phyloP scores from a whole-genome alignment of 192 early-diverging fungal species.

The Umbelopsis vinacea region DNA sequence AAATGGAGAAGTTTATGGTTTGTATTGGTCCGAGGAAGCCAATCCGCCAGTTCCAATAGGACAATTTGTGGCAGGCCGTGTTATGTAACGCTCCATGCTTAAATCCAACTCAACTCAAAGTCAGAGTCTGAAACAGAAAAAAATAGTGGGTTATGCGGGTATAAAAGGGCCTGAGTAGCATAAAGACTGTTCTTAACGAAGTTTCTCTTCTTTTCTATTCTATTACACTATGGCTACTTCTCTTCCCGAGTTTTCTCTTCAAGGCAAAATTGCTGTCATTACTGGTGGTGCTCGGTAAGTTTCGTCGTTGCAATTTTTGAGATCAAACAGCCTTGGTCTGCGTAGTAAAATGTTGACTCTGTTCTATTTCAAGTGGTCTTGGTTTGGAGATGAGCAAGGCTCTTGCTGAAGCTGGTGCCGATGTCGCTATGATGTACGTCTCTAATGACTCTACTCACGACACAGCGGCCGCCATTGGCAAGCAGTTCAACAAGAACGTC shows the following conservation, averaged over 20 bases:
- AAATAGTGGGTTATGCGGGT: not conserved
- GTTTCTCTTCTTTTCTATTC: not conserved
- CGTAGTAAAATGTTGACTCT: not conserved
- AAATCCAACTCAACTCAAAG: not conserved
- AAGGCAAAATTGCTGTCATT: constrained; percentile 36
- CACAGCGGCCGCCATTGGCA: constrained; percentile 28
- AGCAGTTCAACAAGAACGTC: constrained; percentile 27
- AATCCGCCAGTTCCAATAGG: not conserved
- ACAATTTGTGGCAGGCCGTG: not conserved
- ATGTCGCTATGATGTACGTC: constrained; percentile 43
- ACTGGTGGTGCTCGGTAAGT: constrained; percentile 40
- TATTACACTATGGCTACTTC: constrained; percentile 15
- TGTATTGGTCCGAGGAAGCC: not conserved
- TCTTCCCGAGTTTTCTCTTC: constrained; percentile 36
- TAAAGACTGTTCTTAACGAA: not conserved
- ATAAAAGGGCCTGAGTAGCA: not conserved
- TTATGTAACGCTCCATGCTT: constrained; percentile 1
- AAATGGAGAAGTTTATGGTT: constrained; percentile 4
- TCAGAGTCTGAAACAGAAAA: not conserved
- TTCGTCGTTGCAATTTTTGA: not conserved
- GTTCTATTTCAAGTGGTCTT: constrained; percentile 22
- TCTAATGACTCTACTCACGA: constrained; percentile 35
- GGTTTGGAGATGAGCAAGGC: constrained; percentile 41
- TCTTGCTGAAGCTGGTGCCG: constrained; percentile 39
- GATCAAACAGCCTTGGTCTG: not conserved